phyloP scores from a whole-genome alignment of 768 basidiomycete genomes.

The Rhodosporidiobolus odoratus region DNA sequence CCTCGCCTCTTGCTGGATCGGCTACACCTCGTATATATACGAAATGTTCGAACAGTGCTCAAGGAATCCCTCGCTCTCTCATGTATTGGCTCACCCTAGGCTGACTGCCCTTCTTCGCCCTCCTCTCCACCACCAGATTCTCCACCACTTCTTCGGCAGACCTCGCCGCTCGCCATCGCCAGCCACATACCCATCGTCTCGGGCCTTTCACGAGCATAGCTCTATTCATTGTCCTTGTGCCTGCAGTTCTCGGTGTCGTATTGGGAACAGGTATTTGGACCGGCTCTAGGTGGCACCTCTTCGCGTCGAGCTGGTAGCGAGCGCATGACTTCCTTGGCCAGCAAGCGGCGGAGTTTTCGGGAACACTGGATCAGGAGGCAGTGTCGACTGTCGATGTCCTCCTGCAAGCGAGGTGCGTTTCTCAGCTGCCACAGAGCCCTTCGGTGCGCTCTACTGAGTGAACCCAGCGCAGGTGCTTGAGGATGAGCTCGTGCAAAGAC shows the following conservation, averaged over 20 bases:
- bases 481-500: not conserved
- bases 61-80: not conserved
- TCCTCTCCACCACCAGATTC: constrained; percentile 8
- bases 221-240: not conserved
- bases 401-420: not conserved
- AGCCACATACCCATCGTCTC: not conserved
- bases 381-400: not conserved
- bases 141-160: not conserved
- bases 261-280: constrained; percentile 5
- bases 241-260: not conserved
- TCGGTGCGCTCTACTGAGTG: not conserved
- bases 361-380: not conserved
- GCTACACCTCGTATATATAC: constrained; percentile 6
- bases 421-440: no score
- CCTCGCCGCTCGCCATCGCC: not conserved
- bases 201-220: not conserved
- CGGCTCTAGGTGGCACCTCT: not conserved
- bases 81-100: constrained; percentile 4
- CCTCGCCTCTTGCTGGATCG: constrained; percentile 6
- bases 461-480: not conserved
- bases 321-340: not conserved
- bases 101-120: constrained; percentile 16
- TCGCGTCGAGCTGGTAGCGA: not conserved
- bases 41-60: not conserved
- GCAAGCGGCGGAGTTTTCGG: not conserved